Evolutionary conservation across 2,329 filamentous ascomycete species (phyloP).

Genomic region (Aspergillus sp.): DNA sequence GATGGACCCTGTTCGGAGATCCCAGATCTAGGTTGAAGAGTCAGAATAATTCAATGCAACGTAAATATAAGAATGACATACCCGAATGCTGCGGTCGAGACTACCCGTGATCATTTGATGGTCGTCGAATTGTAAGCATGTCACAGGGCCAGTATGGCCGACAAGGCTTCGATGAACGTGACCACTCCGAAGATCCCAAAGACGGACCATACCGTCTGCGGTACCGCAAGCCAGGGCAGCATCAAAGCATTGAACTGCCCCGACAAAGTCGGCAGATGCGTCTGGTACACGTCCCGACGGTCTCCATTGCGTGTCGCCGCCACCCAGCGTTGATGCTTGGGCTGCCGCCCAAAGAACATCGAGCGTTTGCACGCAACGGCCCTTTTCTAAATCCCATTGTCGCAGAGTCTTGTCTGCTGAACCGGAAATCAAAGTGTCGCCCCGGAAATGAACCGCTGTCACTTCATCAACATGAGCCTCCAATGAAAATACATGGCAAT

Average conservation of each 20-base stretch:
- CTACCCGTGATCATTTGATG: slow-evolving; percentile 91
- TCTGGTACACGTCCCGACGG: slow-evolving; percentile 60
- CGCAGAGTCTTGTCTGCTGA: slow-evolving; percentile 95
- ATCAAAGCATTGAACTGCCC: slow-evolving; percentile 91
- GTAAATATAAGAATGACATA: slow-evolving; percentile 47
- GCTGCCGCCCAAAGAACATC: slow-evolving; percentile 98
- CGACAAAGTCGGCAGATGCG: slow-evolving; percentile 81
- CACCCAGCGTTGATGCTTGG: slow-evolving; percentile 69
- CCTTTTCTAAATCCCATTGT: slow-evolving; percentile 96
- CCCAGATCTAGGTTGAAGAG: slow-evolving; percentile 72
- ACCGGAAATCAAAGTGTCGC: slow-evolving; percentile 86
- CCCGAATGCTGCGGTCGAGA: slow-evolving; percentile 85
- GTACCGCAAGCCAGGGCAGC: slow-evolving; percentile 93
- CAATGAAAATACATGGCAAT: slow-evolving; percentile 84
- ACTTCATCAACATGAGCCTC: slow-evolving; percentile 91
- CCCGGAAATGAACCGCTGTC: slow-evolving; percentile 85
- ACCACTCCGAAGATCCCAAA: slow-evolving; percentile 95
- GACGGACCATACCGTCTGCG: slow-evolving; percentile 90
- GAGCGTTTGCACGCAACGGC: slow-evolving; percentile 93
- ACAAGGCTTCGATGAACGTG: slow-evolving; percentile 96
- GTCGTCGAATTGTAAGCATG: slow-evolving; percentile 92
- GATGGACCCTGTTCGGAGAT: slow-evolving; percentile 91
- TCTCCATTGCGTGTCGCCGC: slow-evolving; percentile 63
- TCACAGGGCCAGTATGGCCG: slow-evolving; percentile 91
- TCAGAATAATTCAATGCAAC: slow-evolving; percentile 10